Conservation (phyloP, 1,284 basidiomycete genomes). For the Cutaneotrichosporon dermatis region DNA sequence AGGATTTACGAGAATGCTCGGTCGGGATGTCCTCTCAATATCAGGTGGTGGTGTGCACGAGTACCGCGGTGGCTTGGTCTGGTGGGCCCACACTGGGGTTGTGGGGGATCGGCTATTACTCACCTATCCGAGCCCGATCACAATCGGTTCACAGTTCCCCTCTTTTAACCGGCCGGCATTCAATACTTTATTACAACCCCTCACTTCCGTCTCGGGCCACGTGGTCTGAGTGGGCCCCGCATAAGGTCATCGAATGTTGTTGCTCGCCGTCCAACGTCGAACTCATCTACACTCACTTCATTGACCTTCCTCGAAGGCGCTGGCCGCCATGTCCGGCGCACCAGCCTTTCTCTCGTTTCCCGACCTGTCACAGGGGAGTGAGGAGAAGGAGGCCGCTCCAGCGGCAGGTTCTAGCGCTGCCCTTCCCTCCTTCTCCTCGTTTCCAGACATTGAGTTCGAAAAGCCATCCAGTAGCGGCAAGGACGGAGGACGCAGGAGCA, state of each 20-base stretch:
- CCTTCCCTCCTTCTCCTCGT: conserved; percentile 16
- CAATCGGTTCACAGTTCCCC: too few relatives aligned
- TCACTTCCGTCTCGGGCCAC: too few relatives aligned
- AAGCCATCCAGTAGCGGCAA: background rate
- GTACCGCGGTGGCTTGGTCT: too few relatives aligned
- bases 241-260: background rate
- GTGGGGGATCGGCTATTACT: too few relatives aligned
- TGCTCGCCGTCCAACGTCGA: too few relatives aligned
- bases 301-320: too few relatives aligned
- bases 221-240: background rate
- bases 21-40: background rate
- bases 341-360: conserved; percentile 17
- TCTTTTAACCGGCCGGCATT: too few relatives aligned
- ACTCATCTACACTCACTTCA: too few relatives aligned
- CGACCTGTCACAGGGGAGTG: background rate
- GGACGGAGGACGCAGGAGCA: background rate
- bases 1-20: background rate
- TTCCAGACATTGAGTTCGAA: conserved; percentile 14
- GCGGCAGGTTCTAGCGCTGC: background rate
- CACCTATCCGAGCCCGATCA: too few relatives aligned
- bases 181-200: too few relatives aligned
- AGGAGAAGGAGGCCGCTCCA: background rate
- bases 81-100: too few relatives aligned
- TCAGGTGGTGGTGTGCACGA: too few relatives aligned
- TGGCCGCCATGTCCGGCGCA: conserved; percentile 8